phyloP scores from a whole-genome alignment of 768 basidiomycete species.

The Mycena rebaudengoi region DNA sequence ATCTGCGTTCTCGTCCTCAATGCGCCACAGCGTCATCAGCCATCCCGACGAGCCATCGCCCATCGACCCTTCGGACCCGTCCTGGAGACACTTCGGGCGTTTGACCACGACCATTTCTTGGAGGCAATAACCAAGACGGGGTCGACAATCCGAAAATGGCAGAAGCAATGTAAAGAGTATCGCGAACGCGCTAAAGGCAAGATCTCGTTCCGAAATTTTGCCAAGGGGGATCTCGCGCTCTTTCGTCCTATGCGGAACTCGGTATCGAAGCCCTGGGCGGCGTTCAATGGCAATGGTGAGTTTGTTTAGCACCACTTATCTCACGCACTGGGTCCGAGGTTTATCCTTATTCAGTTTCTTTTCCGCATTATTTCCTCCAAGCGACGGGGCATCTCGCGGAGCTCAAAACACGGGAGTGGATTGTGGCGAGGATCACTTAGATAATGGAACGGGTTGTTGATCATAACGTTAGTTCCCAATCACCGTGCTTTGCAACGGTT shows the following conservation, averaged over 20 bases:
- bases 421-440: conserved; percentile 90
- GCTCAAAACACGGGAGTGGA: conserved; percentile 92
- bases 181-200: conserved; percentile 95
- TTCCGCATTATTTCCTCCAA: conserved; percentile 97
- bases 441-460: conserved; percentile 88
- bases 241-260: conserved; percentile 97
- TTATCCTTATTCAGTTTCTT: conserved; percentile 73
- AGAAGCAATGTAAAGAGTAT: conserved; percentile 96
- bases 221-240: conserved; percentile 93
- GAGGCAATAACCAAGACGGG: conserved; percentile 84
- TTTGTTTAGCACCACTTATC: conserved; percentile 9
- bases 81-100: conserved; percentile 73
- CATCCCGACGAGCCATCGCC: conserved; percentile 72
- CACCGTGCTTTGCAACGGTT: too few species aligned
- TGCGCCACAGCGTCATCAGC: conserved; percentile 63
- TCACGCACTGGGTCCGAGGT: conserved; percentile 48
- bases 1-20: conserved; percentile 54
- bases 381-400: conserved; percentile 88
- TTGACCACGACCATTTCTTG: conserved; percentile 87
- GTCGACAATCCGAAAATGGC: conserved; percentile 94
- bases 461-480: conserved; percentile 62
- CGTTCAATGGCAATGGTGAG: conserved; percentile 96
- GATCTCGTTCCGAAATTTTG: conserved; percentile 95
- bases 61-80: conserved; percentile 80
- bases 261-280: conserved; percentile 94